Evolutionary conservation across 352 stramenopile species (phyloP), one percentile per base, ranked within the genome.

Genomic region (Globisporangium irregulare): DNA sequence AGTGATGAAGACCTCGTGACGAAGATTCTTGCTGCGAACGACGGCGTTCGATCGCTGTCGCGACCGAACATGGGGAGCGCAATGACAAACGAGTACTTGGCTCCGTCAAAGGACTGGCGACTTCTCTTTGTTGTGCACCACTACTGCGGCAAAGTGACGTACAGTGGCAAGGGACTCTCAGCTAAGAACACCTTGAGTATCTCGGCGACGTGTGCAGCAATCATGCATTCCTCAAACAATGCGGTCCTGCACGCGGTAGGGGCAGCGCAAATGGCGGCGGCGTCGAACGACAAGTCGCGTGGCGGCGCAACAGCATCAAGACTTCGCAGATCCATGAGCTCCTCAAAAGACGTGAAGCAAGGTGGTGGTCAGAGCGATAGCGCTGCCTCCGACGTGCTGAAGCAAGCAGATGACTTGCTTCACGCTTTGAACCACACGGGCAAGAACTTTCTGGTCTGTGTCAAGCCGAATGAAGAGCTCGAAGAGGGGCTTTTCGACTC

Each of bases 151-250:
- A 91, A 92, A 59, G 81, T 92, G 1, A 90, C 81, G 15, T 95
- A 95, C 71, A 88, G 79, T 57, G 87, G 82, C 10, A 91, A 93
- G 63, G 81, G 84, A 1, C 65, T 95, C 20, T 79, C 80, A 2
- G 62, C 76, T 1, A 90, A 88, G 65, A 95, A 95, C 64, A 84
- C 81, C 5, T 69, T 92, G 15, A 89, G 70, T 25, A 91, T 95
- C 53, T 95, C 87, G 7, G 76, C 85, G 0, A 95, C 87, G 5
- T 92, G 85, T 66, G 85, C 80, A 1, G 87, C 87, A 6, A 95
- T 95, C 55, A 91, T 95, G 80, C 85, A 93, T 27, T 93, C 85
- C 15, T 95, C 87, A 24, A 93, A 86, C 59, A 95, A 95, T 70
- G 76, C 74, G 6, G 82, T 93, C 25, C 72, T 93, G 14, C 82